These are phyloP conservation scores for Entrophospora sp. DNA, from an alignment of 192 early-diverging fungal genomes.

Conservation along the genomic window DNA sequence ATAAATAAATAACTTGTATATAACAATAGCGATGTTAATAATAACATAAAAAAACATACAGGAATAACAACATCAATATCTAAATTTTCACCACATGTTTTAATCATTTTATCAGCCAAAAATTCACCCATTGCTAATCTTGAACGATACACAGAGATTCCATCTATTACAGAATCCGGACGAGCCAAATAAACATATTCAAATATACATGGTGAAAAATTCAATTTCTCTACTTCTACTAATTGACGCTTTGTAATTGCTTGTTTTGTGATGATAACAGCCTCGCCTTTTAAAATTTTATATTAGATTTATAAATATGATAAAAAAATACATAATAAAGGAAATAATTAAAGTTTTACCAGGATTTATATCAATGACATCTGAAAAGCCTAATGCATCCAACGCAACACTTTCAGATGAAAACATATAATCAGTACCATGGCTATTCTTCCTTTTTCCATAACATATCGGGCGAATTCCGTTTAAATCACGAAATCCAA, in stretches of 20 bases:
- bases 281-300: conserved; percentile 54
- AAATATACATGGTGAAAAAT: conserved; percentile 96
- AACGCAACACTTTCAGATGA: conserved; percentile 95
- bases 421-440: conserved; percentile 94
- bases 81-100: conserved; percentile 60
- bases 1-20: too few species aligned
- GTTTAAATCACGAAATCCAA: conserved; percentile 91
- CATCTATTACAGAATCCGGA: conserved; percentile 97
- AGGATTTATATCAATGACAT: conserved; percentile 83
- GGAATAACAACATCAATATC: conserved; percentile 99
- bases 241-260: conserved; percentile 61
- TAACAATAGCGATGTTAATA: too few species aligned
- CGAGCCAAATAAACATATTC: conserved; percentile 99
- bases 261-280: conserved; percentile 81
- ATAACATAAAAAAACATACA: conserved; percentile 48
- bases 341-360: conserved; percentile 30
- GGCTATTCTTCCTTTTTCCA: conserved; percentile 61
- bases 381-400: conserved; percentile 82
- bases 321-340: background rate
- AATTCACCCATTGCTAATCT: conserved; percentile 97
- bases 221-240: conserved; percentile 33
- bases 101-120: conserved; percentile 75
- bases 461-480: conserved; percentile 95
- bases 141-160: conserved; percentile 96
- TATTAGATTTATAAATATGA: background rate